These are phyloP conservation scores for Amylostereum chailletii DNA, from an alignment of 1,284 basidiomycete genomes.

Conservation along the genomic window DNA sequence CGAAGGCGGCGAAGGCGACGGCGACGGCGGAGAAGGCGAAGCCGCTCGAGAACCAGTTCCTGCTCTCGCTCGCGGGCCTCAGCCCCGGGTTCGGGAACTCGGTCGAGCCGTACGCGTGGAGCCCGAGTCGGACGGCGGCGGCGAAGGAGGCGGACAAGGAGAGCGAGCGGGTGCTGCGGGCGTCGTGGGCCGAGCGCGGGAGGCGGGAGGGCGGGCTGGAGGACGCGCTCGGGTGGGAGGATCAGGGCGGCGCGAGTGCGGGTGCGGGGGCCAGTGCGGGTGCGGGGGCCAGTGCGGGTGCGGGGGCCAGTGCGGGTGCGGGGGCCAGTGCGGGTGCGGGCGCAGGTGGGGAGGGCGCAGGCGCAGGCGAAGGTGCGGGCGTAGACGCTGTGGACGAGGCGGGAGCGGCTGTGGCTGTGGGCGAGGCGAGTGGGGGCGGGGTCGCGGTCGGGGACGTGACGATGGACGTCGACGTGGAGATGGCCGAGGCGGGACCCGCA, in stretches of 20 bases:
- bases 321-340: slow-evolving; percentile 9
- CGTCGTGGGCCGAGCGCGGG: slow-evolving; percentile 25
- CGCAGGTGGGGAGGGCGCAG: slow-evolving; percentile 15
- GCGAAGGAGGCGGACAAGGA: slow-evolving; percentile 11
- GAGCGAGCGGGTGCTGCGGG: slow-evolving; percentile 22
- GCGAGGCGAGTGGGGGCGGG: no score
- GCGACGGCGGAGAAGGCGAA: neutral
- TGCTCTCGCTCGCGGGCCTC: slow-evolving; percentile 13
- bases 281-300: slow-evolving; percentile 7
- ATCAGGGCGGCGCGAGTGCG: neutral
- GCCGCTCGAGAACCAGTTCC: slow-evolving; percentile 5
- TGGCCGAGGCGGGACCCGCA: no score
- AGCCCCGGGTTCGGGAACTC: slow-evolving; percentile 10
- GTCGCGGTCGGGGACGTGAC: no score
- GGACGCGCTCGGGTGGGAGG: no score
- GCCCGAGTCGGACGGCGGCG: slow-evolving; percentile 8
- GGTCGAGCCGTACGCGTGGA: slow-evolving; percentile 13
- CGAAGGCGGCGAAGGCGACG: slow-evolving; percentile 2
- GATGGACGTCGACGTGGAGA: no score
- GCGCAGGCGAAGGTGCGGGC: slow-evolving; percentile 15
- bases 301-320: slow-evolving; percentile 10
- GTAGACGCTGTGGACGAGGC: neutral
- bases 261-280: slow-evolving; percentile 6
- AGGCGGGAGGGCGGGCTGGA: neutral
- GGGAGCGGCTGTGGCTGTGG: no score